phyloP scores from a whole-genome alignment of 139 green algal species.

The Chlamydomonas sp. region DNA sequence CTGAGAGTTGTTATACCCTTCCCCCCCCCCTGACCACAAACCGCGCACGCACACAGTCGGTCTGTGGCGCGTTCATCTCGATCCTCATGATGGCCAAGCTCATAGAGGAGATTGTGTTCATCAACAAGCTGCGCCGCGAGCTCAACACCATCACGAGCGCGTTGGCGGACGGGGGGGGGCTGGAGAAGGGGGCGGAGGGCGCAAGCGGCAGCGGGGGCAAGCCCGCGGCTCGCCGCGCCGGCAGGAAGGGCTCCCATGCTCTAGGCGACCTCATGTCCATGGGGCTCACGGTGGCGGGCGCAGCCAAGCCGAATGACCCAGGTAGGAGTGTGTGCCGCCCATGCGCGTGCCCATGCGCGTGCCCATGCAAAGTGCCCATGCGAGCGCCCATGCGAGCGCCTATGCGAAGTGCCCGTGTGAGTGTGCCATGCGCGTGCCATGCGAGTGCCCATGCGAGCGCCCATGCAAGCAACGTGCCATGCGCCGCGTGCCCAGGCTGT shows the following conservation, averaged over 20 bases:
- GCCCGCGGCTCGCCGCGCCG: neutral
- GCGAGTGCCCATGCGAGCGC: no score
- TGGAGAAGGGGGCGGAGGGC: neutral
- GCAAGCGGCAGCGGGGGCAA: neutral
- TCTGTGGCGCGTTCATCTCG: slow-evolving; percentile 19
- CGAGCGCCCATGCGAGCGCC: no score
- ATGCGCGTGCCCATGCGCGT: no score
- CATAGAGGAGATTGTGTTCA: slow-evolving; percentile 24
- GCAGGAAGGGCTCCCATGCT: neutral
- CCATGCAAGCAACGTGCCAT: no score
- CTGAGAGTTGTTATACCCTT: no score
- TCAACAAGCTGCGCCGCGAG: neutral
- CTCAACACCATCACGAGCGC: neutral
- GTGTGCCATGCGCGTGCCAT: no score
- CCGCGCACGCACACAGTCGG: slow-evolving; percentile 3
- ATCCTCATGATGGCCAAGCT: slow-evolving; percentile 37
- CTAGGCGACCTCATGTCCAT: neutral
- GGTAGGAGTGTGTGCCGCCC: neutral
- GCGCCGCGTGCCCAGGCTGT: no score
- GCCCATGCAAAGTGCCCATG: no score
- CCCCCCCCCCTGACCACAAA: neutral
- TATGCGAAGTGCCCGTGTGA: no score
- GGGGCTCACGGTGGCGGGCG: neutral
- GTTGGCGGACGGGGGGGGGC: neutral
- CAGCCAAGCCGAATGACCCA: neutral